Evolutionary conservation across 2,329 filamentous ascomycete genomes (phyloP), one percentile per base, ranked within the genome.

Genomic region (Phialophora tarda): DNA sequence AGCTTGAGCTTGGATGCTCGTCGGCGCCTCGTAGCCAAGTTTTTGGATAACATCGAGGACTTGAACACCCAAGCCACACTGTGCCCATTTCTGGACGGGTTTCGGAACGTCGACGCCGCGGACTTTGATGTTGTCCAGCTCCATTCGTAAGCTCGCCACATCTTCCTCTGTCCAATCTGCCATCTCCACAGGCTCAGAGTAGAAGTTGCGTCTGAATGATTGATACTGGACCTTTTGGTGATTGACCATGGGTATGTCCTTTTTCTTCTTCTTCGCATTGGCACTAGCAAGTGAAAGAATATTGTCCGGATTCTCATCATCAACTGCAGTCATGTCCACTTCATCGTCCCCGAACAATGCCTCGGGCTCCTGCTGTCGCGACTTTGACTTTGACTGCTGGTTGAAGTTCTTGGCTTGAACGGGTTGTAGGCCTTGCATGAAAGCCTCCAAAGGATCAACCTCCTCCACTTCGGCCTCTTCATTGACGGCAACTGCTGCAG

Each of bases 51-150:
- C 90, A 74, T 97, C 92, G 63, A 97, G 81, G 6, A 92, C 93
- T 74, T 93, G 91, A 32, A 92, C 87, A 17, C 93, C 92, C 58
- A 97, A 85, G 55, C 95, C 95, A 76, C 93, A 97, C 74, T 98
- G 94, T 0, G 94, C 93, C 92, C 93, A 99, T 78, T 96, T 97
- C 74, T 92, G 90, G 10, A 99, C 93, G 3, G 95, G 95, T 74
- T 93, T 96, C 1, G 95, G 95, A 4, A 96, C 89, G 73, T 97
- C 88, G 71, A 92, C 88, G 67, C 93, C 93, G 66, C 90, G 88
- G 50, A 98, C 92, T 77, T 97, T 97, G 80, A 99, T 98, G 56
- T 93, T 94, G 76, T 98, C 95, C 32, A 99, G 83, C 77, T 98
- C 93, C 66, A 94, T 81, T 56, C 95, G 88, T 62, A 99, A 78